Percentiles rank a stretch among this genome's conserved stretches.
Conservation (phyloP, 129 eudicot genomes). For the Scalesia atractyloides region DNA sequence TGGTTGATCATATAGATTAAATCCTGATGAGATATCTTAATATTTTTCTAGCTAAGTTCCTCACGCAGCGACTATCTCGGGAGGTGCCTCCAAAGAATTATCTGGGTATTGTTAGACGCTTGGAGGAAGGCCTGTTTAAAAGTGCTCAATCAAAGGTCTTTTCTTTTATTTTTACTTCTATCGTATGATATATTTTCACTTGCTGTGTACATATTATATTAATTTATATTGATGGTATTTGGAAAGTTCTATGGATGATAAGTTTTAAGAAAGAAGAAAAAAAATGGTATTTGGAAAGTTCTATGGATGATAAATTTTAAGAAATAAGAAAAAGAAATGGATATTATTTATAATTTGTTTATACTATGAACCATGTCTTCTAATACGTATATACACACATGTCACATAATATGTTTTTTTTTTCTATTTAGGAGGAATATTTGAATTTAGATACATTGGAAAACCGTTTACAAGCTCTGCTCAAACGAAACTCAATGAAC, state of each 20-base stretch:
- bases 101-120: conserved; percentile 63
- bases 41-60: conserved; percentile 53
- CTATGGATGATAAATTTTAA: background rate
- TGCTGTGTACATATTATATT: background rate
- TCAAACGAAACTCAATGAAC: conserved; percentile 42
- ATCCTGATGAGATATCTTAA: conserved; percentile 16
- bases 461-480: conserved; percentile 55
- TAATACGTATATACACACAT: background rate
- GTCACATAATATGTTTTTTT: background rate
- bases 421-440: conserved; percentile 71
- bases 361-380: background rate
- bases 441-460: conserved; percentile 69
- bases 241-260: conserved; percentile 1
- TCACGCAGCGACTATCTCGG: conserved; percentile 49
- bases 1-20: conserved; percentile 7
- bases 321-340: background rate
- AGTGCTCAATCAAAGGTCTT: conserved; percentile 65
- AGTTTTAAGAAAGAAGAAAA: background rate
- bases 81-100: conserved; percentile 51
- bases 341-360: background rate
- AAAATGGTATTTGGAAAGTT: conserved; percentile 1
- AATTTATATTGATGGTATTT: conserved; percentile 7
- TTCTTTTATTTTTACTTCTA: background rate
- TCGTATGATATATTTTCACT: background rate
- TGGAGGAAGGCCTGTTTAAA: conserved; percentile 79